These are phyloP conservation scores for Diophrys sp. DNA, from an alignment of 73 alveolate genomes.

Conservation along the genomic window DNA sequence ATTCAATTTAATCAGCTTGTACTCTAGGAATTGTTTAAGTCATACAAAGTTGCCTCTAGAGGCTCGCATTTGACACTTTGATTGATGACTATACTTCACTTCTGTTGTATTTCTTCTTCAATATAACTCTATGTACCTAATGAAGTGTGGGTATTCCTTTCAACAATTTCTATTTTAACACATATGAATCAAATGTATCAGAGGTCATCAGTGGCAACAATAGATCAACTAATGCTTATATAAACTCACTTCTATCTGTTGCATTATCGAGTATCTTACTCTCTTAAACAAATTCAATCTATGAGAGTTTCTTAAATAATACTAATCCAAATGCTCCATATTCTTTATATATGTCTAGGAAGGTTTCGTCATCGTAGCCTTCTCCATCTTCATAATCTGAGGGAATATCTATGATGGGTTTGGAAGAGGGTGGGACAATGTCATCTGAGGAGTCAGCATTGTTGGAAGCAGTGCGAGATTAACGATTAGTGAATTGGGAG, in stretches of 20 bases:
- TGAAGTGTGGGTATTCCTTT: too few relatives aligned
- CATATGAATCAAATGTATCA: too few relatives aligned
- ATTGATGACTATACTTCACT: too few relatives aligned
- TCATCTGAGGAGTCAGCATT: neutral
- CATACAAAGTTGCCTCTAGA: too few relatives aligned
- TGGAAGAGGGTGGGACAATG: neutral
- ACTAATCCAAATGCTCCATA: neutral
- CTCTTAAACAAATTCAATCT: neutral
- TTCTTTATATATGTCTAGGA: neutral
- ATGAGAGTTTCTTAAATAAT: neutral
- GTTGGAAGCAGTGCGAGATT: neutral
- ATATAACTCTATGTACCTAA: too few relatives aligned
- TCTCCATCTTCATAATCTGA: conserved; percentile 1
- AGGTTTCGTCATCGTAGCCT: neutral
- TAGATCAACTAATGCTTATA: neutral
- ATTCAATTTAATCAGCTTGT: too few relatives aligned
- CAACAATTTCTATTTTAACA: too few relatives aligned
- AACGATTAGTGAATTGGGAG: neutral
- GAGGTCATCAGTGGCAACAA: too few relatives aligned
- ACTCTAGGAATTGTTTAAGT: too few relatives aligned
- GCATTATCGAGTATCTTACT: neutral
- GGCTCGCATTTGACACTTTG: too few relatives aligned
- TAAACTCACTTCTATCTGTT: neutral
- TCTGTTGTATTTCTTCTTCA: too few relatives aligned
- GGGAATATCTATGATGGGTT: neutral